These are phyloP conservation scores for Durusdinium trenchii DNA, from an alignment of 73 alveolate genomes.

Conservation along the genomic window DNA sequence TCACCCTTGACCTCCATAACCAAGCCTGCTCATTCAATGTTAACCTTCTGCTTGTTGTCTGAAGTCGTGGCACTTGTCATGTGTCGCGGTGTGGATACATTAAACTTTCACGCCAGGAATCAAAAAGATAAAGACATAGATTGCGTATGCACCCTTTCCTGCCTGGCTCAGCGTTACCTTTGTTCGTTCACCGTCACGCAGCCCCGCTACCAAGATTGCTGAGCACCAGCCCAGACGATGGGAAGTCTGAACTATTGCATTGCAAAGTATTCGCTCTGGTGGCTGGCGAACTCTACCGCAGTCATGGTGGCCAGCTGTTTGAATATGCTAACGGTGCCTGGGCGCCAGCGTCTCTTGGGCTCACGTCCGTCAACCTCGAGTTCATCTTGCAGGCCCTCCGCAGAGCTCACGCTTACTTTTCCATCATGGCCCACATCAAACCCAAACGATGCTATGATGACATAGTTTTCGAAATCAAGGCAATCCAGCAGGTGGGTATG, in stretches of 20 bases:
- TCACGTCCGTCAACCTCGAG: conserved; percentile 24
- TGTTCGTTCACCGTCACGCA: no score
- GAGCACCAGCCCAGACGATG: background rate
- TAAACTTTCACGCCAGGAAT: no score
- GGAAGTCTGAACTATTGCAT: background rate
- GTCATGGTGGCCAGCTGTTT: conserved; percentile 32
- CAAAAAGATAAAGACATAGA: no score
- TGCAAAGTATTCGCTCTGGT: background rate
- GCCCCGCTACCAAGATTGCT: background rate
- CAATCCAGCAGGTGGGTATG: background rate
- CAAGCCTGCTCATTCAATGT: no score
- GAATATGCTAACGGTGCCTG: conserved; percentile 53
- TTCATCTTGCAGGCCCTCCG: conserved; percentile 4
- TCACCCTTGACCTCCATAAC: no score
- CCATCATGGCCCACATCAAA: background rate
- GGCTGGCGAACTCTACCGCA: background rate
- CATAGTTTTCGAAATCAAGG: background rate
- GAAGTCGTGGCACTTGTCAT: no score
- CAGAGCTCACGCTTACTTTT: conserved; percentile 30
- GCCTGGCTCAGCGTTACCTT: no score
- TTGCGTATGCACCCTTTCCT: no score
- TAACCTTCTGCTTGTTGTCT: no score
- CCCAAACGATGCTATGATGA: background rate
- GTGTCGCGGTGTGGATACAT: no score
- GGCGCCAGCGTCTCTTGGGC: background rate